Percentiles rank a stretch among this genome's conserved stretches.
These are phyloP conservation scores for Rhodotorula sp. DNA, from an alignment of 1,284 basidiomycete species.

Conservation along the genomic window DNA sequence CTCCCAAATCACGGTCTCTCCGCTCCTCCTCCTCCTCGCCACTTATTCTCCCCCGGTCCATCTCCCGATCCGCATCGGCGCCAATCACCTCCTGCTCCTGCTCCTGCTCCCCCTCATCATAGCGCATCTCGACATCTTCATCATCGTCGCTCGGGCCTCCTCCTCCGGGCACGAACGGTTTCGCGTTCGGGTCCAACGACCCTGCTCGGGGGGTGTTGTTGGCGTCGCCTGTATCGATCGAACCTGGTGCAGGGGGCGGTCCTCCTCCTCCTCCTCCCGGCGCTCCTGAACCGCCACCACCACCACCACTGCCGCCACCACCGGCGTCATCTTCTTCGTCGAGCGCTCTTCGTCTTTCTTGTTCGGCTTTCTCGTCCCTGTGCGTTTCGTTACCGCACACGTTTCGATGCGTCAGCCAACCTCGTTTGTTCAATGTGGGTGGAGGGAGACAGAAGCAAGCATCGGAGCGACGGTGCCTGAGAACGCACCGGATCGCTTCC, in stretches of 20 bases:
- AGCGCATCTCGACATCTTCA: slow-evolving; percentile 1
- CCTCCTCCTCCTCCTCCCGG: neutral
- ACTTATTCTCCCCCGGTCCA: neutral
- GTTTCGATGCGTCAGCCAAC: too few species aligned
- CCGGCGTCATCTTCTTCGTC: slow-evolving; percentile 30
- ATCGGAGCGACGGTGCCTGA: too few species aligned
- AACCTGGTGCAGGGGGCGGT: neutral
- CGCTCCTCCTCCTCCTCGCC: neutral
- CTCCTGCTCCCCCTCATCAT: neutral
- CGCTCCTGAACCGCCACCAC: neutral
- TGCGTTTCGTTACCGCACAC: neutral
- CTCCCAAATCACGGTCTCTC: neutral
- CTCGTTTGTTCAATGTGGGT: neutral
- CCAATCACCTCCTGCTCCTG: neutral
- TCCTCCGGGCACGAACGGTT: slow-evolving; percentile 20
- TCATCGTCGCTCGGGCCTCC: neutral
- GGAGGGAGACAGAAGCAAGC: too few species aligned
- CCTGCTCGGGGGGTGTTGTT: neutral
- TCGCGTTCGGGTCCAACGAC: slow-evolving; percentile 25
- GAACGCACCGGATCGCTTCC: slow-evolving; percentile 37
- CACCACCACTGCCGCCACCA: neutral
- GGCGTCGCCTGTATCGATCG: neutral
- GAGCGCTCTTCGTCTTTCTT: slow-evolving; percentile 30
- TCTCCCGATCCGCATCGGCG: neutral
- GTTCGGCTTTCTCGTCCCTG: slow-evolving; percentile 39